phyloP scores from a whole-genome alignment of 345 rosid species.

The Psidium friedrichsthalianum region DNA sequence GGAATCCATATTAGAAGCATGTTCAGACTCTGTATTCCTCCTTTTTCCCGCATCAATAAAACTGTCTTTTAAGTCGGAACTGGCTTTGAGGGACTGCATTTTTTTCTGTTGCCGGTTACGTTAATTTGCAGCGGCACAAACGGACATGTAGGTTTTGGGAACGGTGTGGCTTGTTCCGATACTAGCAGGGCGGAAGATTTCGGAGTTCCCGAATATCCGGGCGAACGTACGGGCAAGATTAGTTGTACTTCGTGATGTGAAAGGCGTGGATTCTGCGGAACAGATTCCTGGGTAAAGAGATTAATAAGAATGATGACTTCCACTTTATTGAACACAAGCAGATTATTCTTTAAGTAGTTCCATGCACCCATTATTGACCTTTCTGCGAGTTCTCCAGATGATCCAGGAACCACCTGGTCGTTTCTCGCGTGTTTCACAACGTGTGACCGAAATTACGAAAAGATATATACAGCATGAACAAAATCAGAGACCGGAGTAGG shows the following conservation, averaged over 20 bases:
- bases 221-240: not conserved
- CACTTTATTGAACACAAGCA: not conserved
- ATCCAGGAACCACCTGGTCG: not conserved
- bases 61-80: not conserved
- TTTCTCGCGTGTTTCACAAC: not conserved
- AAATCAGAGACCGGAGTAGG: not conserved
- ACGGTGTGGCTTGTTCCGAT: rapidly evolving
- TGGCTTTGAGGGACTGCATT: not conserved
- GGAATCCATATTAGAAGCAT: not conserved
- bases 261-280: not conserved
- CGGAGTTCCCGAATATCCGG: not conserved
- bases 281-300: not conserved
- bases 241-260: not conserved
- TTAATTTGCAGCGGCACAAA: not conserved
- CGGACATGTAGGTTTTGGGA: not conserved
- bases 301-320: not conserved
- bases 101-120: not conserved
- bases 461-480: conserved; percentile 11
- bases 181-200: not conserved
- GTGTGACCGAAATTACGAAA: not conserved
- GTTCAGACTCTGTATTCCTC: not conserved
- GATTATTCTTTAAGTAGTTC: not conserved
- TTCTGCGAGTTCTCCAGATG: not conserved
- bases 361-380: not conserved
- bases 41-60: not conserved